Percentiles rank a stretch among this genome's conserved stretches.
These are phyloP conservation scores for Daldinia bambusicola DNA, from an alignment of 495 filamentous ascomycete species.

Conservation along the genomic window DNA sequence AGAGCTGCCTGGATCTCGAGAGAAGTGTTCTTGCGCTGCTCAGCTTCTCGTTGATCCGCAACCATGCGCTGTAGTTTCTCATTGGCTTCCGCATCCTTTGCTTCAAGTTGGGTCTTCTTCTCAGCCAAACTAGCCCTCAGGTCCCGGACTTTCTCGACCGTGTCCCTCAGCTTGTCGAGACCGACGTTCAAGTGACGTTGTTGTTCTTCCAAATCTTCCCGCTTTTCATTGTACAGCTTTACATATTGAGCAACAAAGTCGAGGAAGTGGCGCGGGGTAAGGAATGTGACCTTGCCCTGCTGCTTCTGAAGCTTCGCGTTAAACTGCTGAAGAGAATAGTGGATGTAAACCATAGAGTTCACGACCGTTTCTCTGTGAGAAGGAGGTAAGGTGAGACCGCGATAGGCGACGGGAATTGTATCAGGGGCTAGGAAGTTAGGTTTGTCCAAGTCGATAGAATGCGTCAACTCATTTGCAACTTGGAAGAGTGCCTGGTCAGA, in stretches of 20 bases:
- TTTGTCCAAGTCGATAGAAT: slow-evolving; percentile 92
- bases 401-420: slow-evolving; percentile 89
- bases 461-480: slow-evolving; percentile 93
- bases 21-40: slow-evolving; percentile 86
- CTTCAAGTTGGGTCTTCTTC: slow-evolving; percentile 92
- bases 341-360: slow-evolving; percentile 98
- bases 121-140: slow-evolving; percentile 87
- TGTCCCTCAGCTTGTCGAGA: slow-evolving; percentile 96
- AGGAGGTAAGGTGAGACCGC: slow-evolving; percentile 82
- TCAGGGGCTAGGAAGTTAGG: slow-evolving; percentile 87
- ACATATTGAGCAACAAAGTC: slow-evolving; percentile 99
- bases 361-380: slow-evolving; percentile 90
- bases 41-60: slow-evolving; percentile 93
- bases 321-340: slow-evolving; percentile 91
- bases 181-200: slow-evolving; percentile 98
- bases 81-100: slow-evolving; percentile 93
- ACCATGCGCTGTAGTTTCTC: slow-evolving; percentile 98
- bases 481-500: slow-evolving; percentile 99
- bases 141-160: slow-evolving; percentile 96
- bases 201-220: slow-evolving; percentile 97
- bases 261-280: slow-evolving; percentile 95
- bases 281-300: slow-evolving; percentile 87
- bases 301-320: slow-evolving; percentile 90
- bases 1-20: slow-evolving; percentile 87
- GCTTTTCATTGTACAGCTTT: slow-evolving; percentile 96